Evolutionary conservation across 768 basidiomycete genomes (phyloP).

Genomic region (Mrakia blollopis): DNA sequence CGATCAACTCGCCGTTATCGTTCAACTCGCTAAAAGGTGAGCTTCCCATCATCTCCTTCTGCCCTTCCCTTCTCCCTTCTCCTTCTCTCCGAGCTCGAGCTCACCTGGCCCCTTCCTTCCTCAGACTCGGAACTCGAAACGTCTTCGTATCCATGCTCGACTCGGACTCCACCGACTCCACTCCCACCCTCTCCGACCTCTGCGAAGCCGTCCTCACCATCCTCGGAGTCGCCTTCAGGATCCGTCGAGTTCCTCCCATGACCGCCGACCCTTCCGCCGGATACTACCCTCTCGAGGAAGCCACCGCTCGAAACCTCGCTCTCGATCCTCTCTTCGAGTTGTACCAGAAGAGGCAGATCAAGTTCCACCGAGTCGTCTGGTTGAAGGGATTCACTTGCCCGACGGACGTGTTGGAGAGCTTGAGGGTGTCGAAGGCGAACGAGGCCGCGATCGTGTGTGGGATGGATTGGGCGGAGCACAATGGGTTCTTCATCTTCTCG

Average conservation of each 20-base stretch:
- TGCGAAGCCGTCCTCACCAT: constrained; percentile 92
- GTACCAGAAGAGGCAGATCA: constrained; percentile 64
- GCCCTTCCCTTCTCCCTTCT: not conserved
- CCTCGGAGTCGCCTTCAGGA: constrained; percentile 87
- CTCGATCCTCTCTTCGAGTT: constrained; percentile 86
- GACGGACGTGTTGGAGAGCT: constrained; percentile 92
- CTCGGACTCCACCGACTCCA: constrained; percentile 91
- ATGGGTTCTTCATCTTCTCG: constrained; percentile 95
- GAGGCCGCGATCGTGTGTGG: constrained; percentile 98
- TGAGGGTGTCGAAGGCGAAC: constrained; percentile 82
- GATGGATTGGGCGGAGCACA: constrained; percentile 99
- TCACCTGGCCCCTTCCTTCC: not conserved
- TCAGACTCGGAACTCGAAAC: constrained; percentile 78
- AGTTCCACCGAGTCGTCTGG: constrained; percentile 90
- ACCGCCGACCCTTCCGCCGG: constrained; percentile 78
- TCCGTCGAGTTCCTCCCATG: constrained; percentile 87
- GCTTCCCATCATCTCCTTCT: not conserved
- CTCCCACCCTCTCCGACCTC: constrained; percentile 86
- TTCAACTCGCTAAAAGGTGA: constrained; percentile 65
- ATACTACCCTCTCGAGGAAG: constrained; percentile 95
- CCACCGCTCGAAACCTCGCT: constrained; percentile 85
- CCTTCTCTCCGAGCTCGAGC: not conserved
- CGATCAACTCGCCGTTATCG: constrained; percentile 95
- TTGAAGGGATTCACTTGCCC: constrained; percentile 98
- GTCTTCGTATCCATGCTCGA: constrained; percentile 98